Evolutionary conservation across 192 early-diverging fungal genomes (phyloP).

Genomic region (Martensiomyces pterosporus): DNA sequence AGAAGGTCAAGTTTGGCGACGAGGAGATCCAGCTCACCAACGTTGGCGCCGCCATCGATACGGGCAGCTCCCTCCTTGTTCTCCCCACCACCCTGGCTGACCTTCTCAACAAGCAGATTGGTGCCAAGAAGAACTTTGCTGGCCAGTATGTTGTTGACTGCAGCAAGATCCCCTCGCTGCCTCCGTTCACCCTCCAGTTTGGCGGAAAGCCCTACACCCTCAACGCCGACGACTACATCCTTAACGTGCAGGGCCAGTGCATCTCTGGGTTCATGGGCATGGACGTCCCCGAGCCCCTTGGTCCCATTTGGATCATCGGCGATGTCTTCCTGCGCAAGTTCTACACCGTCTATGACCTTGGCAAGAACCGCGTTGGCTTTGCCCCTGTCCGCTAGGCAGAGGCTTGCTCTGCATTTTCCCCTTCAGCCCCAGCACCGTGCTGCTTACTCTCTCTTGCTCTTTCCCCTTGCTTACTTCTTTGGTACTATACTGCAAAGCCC

Average conservation of each 20-base stretch:
- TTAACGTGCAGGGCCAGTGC: conserved; percentile 63
- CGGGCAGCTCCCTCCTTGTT: conserved; percentile 84
- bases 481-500: too few relatives aligned
- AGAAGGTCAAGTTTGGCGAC: conserved; percentile 73
- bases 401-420: not conserved
- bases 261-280: conserved; percentile 89
- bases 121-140: conserved; percentile 87
- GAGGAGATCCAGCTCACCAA: conserved; percentile 63
- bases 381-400: conserved; percentile 39
- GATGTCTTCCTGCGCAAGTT: conserved; percentile 81
- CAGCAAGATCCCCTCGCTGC: conserved; percentile 58
- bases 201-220: conserved; percentile 64
- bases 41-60: conserved; percentile 84
- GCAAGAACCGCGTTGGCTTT: conserved; percentile 54
- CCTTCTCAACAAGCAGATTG: conserved; percentile 84
- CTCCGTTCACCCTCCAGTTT: conserved; percentile 74
- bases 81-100: conserved; percentile 75
- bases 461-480: not conserved
- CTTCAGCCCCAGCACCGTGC: not conserved
- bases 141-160: conserved; percentile 92
- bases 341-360: conserved; percentile 61
- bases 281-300: conserved; percentile 73
- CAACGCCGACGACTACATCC: conserved; percentile 61
- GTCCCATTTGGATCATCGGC: conserved; percentile 83
- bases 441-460: not conserved